phyloP scores from a whole-genome alignment of 1,284 basidiomycete species.

The Sanghuangporus weigelae region DNA sequence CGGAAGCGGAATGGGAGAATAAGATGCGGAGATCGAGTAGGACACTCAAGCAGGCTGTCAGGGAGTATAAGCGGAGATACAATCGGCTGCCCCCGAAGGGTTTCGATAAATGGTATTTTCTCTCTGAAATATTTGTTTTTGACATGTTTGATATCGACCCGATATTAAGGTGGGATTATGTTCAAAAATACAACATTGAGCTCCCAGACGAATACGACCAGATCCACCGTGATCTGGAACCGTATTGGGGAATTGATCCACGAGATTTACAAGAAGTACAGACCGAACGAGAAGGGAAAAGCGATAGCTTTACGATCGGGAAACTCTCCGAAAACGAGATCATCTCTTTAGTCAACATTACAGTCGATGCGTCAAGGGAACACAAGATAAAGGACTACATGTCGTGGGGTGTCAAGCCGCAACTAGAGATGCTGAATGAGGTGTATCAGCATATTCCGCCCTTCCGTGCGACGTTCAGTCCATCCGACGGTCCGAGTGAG shows the following conservation, averaged over 20 bases:
- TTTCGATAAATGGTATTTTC: conserved; percentile 50
- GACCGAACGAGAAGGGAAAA: conserved; percentile 31
- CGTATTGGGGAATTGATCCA: conserved; percentile 51
- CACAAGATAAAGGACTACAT: conserved; percentile 7
- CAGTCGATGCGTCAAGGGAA: conserved; percentile 25
- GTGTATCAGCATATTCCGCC: conserved; percentile 22
- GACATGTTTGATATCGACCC: neutral
- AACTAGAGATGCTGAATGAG: conserved; percentile 10
- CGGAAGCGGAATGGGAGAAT: conserved; percentile 34
- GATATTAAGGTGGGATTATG: conserved; percentile 50
- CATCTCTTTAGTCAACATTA: conserved; percentile 29
- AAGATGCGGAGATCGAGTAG: conserved; percentile 39
- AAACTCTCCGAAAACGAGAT: conserved; percentile 28
- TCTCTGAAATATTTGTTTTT: neutral
- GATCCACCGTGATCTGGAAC: conserved; percentile 47
- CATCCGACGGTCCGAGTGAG: conserved; percentile 28
- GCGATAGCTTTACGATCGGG: conserved; percentile 34
- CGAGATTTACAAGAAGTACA: conserved; percentile 35
- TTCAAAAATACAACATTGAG: conserved; percentile 45
- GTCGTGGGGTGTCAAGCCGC: conserved; percentile 10
- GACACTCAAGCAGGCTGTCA: conserved; percentile 38
- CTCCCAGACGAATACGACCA: conserved; percentile 57
- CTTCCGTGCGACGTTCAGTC: conserved; percentile 27
- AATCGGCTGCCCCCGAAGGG: conserved; percentile 43
- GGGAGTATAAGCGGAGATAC: conserved; percentile 45